Evolutionary conservation across 2,329 filamentous ascomycete species (phyloP), one percentile per base, ranked within the genome.

Genomic region (Fusarium sp.): DNA sequence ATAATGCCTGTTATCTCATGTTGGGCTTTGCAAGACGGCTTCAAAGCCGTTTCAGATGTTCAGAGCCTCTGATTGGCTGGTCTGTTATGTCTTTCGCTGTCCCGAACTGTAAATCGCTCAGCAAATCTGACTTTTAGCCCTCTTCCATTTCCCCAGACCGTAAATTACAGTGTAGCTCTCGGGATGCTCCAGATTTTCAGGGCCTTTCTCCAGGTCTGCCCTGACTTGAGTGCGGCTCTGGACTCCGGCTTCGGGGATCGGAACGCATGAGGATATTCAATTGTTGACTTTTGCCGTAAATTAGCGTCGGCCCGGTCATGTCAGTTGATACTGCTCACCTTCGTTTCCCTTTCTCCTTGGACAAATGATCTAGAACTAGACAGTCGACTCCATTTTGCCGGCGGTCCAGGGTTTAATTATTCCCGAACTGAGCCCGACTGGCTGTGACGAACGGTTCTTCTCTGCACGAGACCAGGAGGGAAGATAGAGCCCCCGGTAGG

Each of bases 1-100:
- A 78, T 78, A 78, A 78, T 78, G 76, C 71, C 62, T 72, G 76
- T 76, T 74, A 74, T 74, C 70, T 72, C 72, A 74, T 49, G 65
- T 71, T 70, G 61, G 54, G 56, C 49, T 67, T 50, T 36, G 59
- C 40, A 54, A 39, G 49, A 65, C 55, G 60, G 60, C 62, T 57
- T 58, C 50, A 50, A 65, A 70, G 65, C 65, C 67, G 72, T 73
- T 71, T 61, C 60, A 65, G 54, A 52, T 50, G 39, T 53, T 5
- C 40, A 46, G 45, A 28, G 51, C 28, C 28, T 56, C 55, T 66
- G 63, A 57, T 65, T 62, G 57, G 64, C 26, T 63, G 28, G 42
- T 42, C 40, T 24, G 21, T 42, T 14, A 7, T 5, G 21, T 42
- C 17, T 15, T 42, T 22, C 47, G 55, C 60, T 40, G 24, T 34